These are phyloP conservation scores for Zangia roseola DNA, from an alignment of 768 basidiomycete species.

Conservation along the genomic window DNA sequence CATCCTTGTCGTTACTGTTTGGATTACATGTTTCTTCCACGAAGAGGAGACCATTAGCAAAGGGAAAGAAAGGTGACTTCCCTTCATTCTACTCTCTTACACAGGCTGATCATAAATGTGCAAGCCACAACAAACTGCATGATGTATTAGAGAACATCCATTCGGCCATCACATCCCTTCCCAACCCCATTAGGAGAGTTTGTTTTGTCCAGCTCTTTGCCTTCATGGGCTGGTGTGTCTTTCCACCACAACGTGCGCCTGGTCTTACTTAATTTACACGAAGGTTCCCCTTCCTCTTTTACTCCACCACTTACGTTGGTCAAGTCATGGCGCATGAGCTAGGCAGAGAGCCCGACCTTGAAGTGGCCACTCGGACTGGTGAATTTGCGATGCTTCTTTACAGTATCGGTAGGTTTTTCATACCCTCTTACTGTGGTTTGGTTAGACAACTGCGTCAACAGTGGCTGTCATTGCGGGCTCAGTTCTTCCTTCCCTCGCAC, in stretches of 20 bases:
- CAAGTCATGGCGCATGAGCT: slow-evolving; percentile 89
- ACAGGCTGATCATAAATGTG: neutral
- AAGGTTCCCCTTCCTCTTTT: slow-evolving; percentile 96
- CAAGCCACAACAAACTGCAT: slow-evolving; percentile 49
- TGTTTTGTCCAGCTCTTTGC: slow-evolving; percentile 94
- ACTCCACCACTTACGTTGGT: slow-evolving; percentile 90
- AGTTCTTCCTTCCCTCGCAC: slow-evolving; percentile 76
- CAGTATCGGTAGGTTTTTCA: slow-evolving; percentile 64
- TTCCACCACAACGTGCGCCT: slow-evolving; percentile 1
- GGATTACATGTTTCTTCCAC: slow-evolving; percentile 84
- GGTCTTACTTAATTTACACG: slow-evolving; percentile 5
- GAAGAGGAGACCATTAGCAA: slow-evolving; percentile 65
- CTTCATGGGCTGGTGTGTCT: slow-evolving; percentile 88
- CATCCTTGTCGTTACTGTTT: slow-evolving; percentile 77
- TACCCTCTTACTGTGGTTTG: neutral
- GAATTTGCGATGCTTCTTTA: slow-evolving; percentile 89
- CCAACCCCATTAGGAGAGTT: slow-evolving; percentile 81
- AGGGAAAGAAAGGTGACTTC: slow-evolving; percentile 41
- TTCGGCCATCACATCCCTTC: slow-evolving; percentile 68
- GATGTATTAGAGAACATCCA: slow-evolving; percentile 82
- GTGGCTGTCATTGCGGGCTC: slow-evolving; percentile 86
- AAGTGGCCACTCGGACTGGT: slow-evolving; percentile 81
- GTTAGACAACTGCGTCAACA: slow-evolving; percentile 28
- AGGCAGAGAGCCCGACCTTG: slow-evolving; percentile 71
- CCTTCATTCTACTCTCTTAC: slow-evolving; percentile 3